A percentile compares a stretch with the other conserved stretches of the same genome.
Conservation (phyloP, 169 alveolate genomes). For the Plasmodium cynomolgi region DNA sequence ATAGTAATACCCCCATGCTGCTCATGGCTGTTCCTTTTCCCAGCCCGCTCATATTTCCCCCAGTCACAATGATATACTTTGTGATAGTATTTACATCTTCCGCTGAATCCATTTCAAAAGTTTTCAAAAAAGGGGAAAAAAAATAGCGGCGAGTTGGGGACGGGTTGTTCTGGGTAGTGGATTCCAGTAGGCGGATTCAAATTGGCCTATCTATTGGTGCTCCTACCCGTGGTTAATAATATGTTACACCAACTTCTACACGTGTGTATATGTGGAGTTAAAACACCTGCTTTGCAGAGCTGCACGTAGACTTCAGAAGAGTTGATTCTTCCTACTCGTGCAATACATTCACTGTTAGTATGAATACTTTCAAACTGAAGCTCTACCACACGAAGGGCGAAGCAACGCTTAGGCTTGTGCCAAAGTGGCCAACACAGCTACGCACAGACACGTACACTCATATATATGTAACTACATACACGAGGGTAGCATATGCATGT, state of each 20-base stretch:
- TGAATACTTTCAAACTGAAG: not conserved
- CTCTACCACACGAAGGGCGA: not conserved
- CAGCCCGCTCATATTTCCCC: conserved; percentile 96
- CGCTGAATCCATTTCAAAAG: conserved; percentile 1
- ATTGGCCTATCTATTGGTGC: not conserved
- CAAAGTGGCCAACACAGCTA: not conserved
- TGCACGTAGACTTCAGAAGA: not conserved
- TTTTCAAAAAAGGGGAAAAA: not conserved
- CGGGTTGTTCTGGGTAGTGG: not conserved
- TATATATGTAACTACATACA: not conserved
- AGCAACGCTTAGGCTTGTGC: not conserved
- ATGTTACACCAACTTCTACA: not conserved
- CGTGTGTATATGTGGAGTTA: not conserved
- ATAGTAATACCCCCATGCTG: conserved; percentile 92
- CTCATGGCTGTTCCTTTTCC: conserved; percentile 97
- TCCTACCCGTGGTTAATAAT: not conserved
- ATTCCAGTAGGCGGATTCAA: not conserved
- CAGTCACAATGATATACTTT: conserved; percentile 94
- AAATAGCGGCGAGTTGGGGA: not conserved
- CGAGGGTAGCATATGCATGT: not conserved
- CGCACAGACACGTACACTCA: not conserved
- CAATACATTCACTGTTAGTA: not conserved
- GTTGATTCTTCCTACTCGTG: not conserved
- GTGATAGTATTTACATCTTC: conserved; percentile 44
- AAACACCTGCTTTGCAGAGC: not conserved